Percentiles rank a stretch among this genome's conserved stretches.
These are phyloP conservation scores for Hura crepitans DNA, from an alignment of 441 rosid species.

Conservation along the genomic window DNA sequence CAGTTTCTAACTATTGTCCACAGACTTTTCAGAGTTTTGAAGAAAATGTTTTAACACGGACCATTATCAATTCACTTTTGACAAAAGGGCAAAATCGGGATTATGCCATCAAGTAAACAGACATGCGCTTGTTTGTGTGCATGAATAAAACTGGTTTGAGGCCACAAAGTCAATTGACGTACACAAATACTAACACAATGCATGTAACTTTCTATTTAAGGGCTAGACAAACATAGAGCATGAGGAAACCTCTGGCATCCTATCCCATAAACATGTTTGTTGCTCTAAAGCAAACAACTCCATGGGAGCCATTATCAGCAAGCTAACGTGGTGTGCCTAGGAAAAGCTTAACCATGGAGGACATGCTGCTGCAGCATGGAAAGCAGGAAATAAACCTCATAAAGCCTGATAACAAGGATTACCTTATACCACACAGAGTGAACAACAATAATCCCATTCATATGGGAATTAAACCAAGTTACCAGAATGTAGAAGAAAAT, in stretches of 20 bases:
- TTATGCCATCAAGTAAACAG: no score
- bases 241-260: neutral
- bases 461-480: neutral
- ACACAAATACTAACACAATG: no score
- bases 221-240: neutral
- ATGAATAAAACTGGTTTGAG: no score
- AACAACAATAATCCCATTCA: neutral
- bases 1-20: no score
- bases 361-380: neutral
- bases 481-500: neutral
- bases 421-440: neutral
- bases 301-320: neutral
- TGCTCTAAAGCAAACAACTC: neutral
- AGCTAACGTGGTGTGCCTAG: neutral
- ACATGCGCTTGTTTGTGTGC: no score
- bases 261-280: neutral
- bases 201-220: neutral
- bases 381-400: slow-evolving; percentile 5
- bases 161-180: no score
- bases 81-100: no score
- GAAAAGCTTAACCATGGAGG: neutral
- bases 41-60: no score
- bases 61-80: no score
- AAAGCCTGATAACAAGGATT: neutral
- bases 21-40: no score